Base-by-base conservation (phyloP, 2,329 filamentous ascomycete species). In the Beauveria sp. region DNA sequence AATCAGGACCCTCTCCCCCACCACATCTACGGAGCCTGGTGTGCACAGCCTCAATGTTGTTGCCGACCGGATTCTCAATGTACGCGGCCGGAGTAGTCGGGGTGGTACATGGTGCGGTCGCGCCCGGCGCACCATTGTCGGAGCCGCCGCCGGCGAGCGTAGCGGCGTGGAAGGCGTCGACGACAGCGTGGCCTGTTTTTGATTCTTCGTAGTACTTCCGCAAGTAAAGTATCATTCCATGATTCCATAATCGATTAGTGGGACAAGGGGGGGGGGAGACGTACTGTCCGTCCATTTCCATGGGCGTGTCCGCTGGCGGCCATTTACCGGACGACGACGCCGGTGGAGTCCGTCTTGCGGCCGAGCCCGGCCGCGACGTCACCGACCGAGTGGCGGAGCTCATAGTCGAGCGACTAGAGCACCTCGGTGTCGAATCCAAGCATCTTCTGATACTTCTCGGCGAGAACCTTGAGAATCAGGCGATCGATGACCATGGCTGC, bases 71-170 rank as follows among this genome's bases (percentile, higher is more conserved):
- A 65, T 83, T 80, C 46, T 75, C 67, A 6, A 82, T 72, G 70
- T 79, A 84, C 0, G 80, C 78, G 1, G 68, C 80, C 80, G 58
- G 82, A 84, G 67, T 83, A 83, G 6, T 72, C 71, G 16, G 74
- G 66, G 50, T 73, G 72, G 66, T 81, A 82, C 16, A 79, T 68
- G 4, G 73, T 62, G 47, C 79, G 70, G 12, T 38, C 14, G 73
- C 38, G 0, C 81, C 81, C 0, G 81, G 81, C 18, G 73, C 68
- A 3, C 81, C 81, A 65, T 83, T 82, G 65, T 77, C 75, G 38
- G 71, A 75, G 2, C 72, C 80, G 0, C 81, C 80, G 43, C 70
- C 72, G 14, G 79, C 66, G 3, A 78, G 73, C 12, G 72, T 77
- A 8, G 72, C 70, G 30, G 66, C 64, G 63, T 82, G 70, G 64